Evolutionary conservation across 2,329 filamentous ascomycete genomes (phyloP), one percentile per base, ranked within the genome.

Genomic region (Pseudogymnoascus sp.): DNA sequence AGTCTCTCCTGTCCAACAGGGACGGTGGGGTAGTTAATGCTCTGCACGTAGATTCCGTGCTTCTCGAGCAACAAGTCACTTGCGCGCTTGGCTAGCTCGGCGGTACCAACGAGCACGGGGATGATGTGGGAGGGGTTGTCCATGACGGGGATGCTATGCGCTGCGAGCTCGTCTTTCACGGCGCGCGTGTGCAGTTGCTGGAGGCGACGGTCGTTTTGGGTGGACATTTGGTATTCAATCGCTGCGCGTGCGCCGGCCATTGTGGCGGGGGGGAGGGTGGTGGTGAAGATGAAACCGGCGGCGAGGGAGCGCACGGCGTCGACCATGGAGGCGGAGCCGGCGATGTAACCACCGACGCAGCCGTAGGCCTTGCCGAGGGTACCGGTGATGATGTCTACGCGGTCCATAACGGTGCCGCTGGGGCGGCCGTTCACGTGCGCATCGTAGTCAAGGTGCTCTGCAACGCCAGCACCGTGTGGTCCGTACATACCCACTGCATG

Each of bases 401-500:
- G 90, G 73, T 99, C 93, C 90, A 96, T 92, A 70, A 97, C 80
- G 23, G 92, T 96, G 66, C 93, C 92, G 66, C 83, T 76, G 10
- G 91, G 87, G 68, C 82, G 82, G 63, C 92, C 91, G 62, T 85
- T 83, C 63, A 83, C 81, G 74, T 97, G 92, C 7, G 89, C 86
- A 72, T 96, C 91, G 73, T 89, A 99, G 74, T 99, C 93, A 60
- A 99, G 86, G 75, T 99, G 94, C 78, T 99, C 94, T 35, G 94
- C 94, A 49, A 99, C 94, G 76, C 94, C 94, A 63, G 92, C 94
- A 66, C 94, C 94, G 71, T 91, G 86, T 73, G 94, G 92, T 72
- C 94, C 94, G 76, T 99, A 99, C 94, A 99, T 97, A 73, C 94
- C 94, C 21, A 99, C 94, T 49, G 94, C 94, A 78, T 99, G 94